Conservation (phyloP, 2,329 filamentous ascomycete species). For the Xylaria sp. region DNA sequence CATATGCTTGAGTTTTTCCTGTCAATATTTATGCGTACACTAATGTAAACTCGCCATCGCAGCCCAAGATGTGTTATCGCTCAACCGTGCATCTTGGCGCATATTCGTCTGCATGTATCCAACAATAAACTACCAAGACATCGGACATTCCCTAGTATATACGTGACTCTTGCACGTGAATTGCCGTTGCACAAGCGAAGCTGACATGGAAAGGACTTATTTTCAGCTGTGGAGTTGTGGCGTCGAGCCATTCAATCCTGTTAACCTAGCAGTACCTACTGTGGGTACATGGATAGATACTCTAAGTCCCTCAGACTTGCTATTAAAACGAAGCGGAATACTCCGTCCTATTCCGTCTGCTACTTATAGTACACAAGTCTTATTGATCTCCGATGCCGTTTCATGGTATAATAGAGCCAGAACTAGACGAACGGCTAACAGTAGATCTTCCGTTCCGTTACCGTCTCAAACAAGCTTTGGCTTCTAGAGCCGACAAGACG, state of each 20-base stretch:
- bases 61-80: neutral
- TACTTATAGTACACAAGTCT: neutral
- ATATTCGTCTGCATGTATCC: slow-evolving; percentile 28
- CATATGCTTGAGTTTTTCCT: too few relatives aligned
- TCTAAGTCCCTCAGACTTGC: slow-evolving; percentile 1
- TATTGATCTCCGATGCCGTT: neutral
- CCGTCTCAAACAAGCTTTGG: slow-evolving; percentile 21
- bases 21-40: too few relatives aligned
- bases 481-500: slow-evolving; percentile 18
- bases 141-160: slow-evolving; percentile 1
- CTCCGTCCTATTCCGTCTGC: neutral
- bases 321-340: neutral
- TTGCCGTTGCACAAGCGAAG: slow-evolving; percentile 12
- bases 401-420: neutral
- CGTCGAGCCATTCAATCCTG: slow-evolving; percentile 2
- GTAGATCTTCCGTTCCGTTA: slow-evolving; percentile 20
- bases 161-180: slow-evolving; percentile 25
- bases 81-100: slow-evolving; percentile 28
- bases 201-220: neutral
- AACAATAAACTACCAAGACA: neutral
- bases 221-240: neutral
- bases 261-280: neutral
- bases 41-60: neutral
- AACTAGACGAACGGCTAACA: slow-evolving; percentile 8
- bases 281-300: neutral